Conservation (phyloP, 352 stramenopile species). For the Phytopythium oedochilum region DNA sequence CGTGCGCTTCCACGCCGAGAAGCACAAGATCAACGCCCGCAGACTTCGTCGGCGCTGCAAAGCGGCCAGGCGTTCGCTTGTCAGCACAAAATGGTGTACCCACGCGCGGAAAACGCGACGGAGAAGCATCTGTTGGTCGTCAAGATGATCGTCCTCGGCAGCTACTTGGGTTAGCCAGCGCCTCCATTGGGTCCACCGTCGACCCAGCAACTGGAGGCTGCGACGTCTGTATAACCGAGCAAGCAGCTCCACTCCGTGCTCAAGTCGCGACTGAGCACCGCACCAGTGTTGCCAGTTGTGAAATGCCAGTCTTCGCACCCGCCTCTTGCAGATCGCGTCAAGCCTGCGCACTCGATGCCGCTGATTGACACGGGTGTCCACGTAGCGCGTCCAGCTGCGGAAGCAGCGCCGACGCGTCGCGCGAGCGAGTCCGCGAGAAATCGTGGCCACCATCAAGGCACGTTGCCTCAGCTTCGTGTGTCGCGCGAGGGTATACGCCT, state of each 20-base stretch:
- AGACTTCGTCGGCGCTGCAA: not conserved
- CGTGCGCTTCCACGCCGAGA: conserved; percentile 10
- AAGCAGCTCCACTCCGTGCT: not conserved
- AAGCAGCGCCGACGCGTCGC: not conserved
- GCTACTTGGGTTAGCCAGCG: not conserved
- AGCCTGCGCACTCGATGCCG: not conserved
- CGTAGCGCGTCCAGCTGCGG: not conserved
- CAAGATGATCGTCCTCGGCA: not conserved
- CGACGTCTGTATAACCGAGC: not conserved
- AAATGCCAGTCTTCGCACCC: not conserved
- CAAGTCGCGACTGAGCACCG: not conserved
- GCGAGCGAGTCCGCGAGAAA: not conserved
- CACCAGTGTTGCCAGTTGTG: not conserved
- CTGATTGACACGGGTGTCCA: not conserved
- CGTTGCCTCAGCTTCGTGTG: not conserved
- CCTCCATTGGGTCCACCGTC: not conserved
- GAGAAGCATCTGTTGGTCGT: not conserved
- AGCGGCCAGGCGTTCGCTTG: not conserved
- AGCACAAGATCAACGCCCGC: conserved; percentile 6
- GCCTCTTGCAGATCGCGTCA: not conserved
- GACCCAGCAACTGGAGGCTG: not conserved
- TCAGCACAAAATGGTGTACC: not conserved
- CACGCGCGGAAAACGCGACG: not conserved
- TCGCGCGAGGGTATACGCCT: not conserved
- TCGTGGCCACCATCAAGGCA: not conserved